phyloP scores from a whole-genome alignment of 2,329 filamentous ascomycete genomes.

The Phoma sp. region DNA sequence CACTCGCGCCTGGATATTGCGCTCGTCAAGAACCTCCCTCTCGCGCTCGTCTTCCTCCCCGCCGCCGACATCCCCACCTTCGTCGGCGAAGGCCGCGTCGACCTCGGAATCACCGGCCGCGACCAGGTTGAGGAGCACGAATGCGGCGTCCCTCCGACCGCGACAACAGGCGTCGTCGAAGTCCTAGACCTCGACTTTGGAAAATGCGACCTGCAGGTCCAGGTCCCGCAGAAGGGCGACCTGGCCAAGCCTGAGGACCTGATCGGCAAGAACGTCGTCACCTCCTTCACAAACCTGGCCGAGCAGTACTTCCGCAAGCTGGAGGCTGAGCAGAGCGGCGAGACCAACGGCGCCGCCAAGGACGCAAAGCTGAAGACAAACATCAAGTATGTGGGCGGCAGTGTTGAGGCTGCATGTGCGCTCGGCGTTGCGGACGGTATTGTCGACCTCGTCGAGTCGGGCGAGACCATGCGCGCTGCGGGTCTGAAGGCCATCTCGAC shows the following conservation, averaged over 20 bases:
- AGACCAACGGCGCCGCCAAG: constrained; percentile 42
- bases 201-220: constrained; percentile 91
- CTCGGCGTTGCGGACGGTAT: constrained; percentile 96
- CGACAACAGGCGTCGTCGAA: constrained; percentile 70
- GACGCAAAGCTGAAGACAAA: constrained; percentile 75
- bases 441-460: constrained; percentile 96
- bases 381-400: constrained; percentile 93
- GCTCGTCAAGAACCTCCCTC: constrained; percentile 93
- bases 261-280: constrained; percentile 91
- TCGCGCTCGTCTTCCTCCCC: constrained; percentile 95
- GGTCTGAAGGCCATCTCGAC: constrained; percentile 94
- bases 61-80: constrained; percentile 98
- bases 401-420: constrained; percentile 95
- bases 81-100: constrained; percentile 90
- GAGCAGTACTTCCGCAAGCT: constrained; percentile 82
- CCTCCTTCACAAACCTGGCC: constrained; percentile 88
- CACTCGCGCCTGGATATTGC: constrained; percentile 96
- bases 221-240: constrained; percentile 84
- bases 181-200: constrained; percentile 92
- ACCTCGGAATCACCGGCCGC: constrained; percentile 91
- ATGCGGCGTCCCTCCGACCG: constrained; percentile 59
- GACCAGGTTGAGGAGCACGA: constrained; percentile 94
- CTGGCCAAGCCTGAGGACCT: constrained; percentile 75
- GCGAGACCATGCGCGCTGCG: constrained; percentile 96
- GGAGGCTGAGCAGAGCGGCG: constrained; percentile 60